Base-by-base conservation (phyloP, 1,284 basidiomycete genomes). In the Pseudozyma flocculosa region DNA sequence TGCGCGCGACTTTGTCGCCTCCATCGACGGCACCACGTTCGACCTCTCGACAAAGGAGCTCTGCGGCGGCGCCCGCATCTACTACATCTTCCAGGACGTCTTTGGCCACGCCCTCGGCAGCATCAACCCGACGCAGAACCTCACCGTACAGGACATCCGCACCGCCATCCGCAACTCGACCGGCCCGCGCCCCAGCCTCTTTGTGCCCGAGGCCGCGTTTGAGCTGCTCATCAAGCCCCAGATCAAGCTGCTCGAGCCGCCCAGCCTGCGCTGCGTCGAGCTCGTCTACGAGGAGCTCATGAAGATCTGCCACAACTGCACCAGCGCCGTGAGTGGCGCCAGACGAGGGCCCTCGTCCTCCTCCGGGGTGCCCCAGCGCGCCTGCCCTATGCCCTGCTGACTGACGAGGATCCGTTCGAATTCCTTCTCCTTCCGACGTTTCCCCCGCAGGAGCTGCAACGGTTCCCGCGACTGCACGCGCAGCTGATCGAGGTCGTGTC, bases 21-120 rank as follows among this genome's bases (percentile, higher is more conserved):
- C 92, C 17, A 96, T 99, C 72, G 95, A 98, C 70, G 95, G 95
- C 45, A 97, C 92, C n/a, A 90, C 91, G 53, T 85, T 94, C 43
- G 91, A 96, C 68, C 90, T 97, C 69, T 95, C 92, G 2, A 99
- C 95, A 4, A 99, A 99, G 79, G 95, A 99, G 78, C 86, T 99
- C 10, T 97, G 90, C 24, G 95, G 95, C 40, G 95, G 95, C 50
- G 95, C 95, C 11, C 85, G 95, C 50, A 92, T 99, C 79, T 98
- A 97, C 81, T 97, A 96, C 82, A 97, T 99, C 79, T 99, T 99
- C 85, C 92, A 97, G 78, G 95, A 98, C 72, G 87, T 98, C 45
- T 99, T 98, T 75, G 95, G 95, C 5, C 84, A 88, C 48, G 94
- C 94, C 0, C 85, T 99, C 9, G 84, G 86, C 59, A 88, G 86